Conservation (phyloP, 208 protist species). For the Borovskyia barvae region DNA sequence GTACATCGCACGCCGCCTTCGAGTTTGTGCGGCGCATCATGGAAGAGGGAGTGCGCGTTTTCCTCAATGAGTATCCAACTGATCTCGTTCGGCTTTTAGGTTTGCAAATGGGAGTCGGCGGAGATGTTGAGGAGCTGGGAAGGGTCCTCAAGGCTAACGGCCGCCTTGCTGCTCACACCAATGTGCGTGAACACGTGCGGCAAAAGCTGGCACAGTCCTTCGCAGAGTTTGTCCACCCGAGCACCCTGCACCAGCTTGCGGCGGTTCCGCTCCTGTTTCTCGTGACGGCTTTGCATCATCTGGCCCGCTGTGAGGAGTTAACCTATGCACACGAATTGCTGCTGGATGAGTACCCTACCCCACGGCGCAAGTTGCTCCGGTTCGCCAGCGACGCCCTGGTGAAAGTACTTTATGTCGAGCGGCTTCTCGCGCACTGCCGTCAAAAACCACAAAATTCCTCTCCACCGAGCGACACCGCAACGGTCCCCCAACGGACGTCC, state of each 20-base stretch:
- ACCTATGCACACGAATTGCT: slow-evolving; percentile 62
- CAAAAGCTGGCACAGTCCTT: slow-evolving; percentile 25
- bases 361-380: slow-evolving; percentile 42
- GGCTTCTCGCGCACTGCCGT: slow-evolving; percentile 38
- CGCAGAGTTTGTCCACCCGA: slow-evolving; percentile 19
- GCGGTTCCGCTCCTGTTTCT: slow-evolving; percentile 73
- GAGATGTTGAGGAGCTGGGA: slow-evolving; percentile 27
- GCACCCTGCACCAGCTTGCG: slow-evolving; percentile 18
- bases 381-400: slow-evolving; percentile 66
- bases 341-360: slow-evolving; percentile 14
- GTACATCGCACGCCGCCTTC: slow-evolving; percentile 11
- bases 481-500: too few relatives aligned
- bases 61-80: slow-evolving; percentile 41
- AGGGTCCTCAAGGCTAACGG: slow-evolving; percentile 44
- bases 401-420: slow-evolving; percentile 59
- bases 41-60: slow-evolving; percentile 43
- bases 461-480: too few relatives aligned
- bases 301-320: slow-evolving; percentile 24
- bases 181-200: slow-evolving; percentile 47
- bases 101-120: slow-evolving; percentile 53
- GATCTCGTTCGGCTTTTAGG: slow-evolving; percentile 25
- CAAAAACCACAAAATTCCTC: too few relatives aligned
- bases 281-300: slow-evolving; percentile 43
- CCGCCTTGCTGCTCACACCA: slow-evolving; percentile 28
- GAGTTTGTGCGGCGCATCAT: slow-evolving; percentile 45